Base-by-base conservation (phyloP, 2,329 filamentous ascomycete species). In the Verticillium isaacii region DNA sequence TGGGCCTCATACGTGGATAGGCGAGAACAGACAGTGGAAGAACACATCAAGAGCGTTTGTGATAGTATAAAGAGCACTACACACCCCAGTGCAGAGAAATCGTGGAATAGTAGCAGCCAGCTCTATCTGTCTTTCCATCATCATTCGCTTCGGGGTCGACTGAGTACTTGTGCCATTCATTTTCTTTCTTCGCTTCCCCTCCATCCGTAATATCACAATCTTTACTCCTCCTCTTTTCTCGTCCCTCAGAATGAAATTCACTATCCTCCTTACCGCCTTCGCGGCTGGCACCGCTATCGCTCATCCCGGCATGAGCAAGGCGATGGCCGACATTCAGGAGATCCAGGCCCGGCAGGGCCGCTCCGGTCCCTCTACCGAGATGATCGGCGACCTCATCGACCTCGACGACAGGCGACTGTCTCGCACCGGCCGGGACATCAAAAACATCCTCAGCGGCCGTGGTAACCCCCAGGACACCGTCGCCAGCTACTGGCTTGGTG, bases 361-460 rank as follows among this genome's bases (percentile, higher is more conserved):
- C 14, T 60, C 58, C 17, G 65, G 64, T n/a, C 63, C 63, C 34
- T 66, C 65, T 4, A 66, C 60, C 5, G 59, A 65, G n/a, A 45
- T 66, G 36, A 67, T 81, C 12, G 79, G 78, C 15, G 78, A 81
- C 61, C 73, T 81, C 11, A 63, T 66, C 23, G 69, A 61, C 0
- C 66, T 77, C 2, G 61, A 62, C 0, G 68, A 69, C 59, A 66
- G 62, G 12, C 64, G 74, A n/a, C 72, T 77, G 19, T 74, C 73
- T 2, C 60, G 66, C 3, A 71, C 72, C 1, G 78, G 76, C n/a
- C 59, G 68, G 17, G 67, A 70, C 15, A 75, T 81, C 68, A 75
- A 74, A 64, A 66, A 67, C 6, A 73, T 80, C 45, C 70, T 80
- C 5, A 67, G 70, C 6, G 70, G 71, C 11, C 34, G 62, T 55